A percentile compares a stretch with the other conserved stretches of the same genome.
These are phyloP conservation scores for Phellopilus nigrolimitatus DNA, from an alignment of 1,284 basidiomycete genomes.

Conservation along the genomic window DNA sequence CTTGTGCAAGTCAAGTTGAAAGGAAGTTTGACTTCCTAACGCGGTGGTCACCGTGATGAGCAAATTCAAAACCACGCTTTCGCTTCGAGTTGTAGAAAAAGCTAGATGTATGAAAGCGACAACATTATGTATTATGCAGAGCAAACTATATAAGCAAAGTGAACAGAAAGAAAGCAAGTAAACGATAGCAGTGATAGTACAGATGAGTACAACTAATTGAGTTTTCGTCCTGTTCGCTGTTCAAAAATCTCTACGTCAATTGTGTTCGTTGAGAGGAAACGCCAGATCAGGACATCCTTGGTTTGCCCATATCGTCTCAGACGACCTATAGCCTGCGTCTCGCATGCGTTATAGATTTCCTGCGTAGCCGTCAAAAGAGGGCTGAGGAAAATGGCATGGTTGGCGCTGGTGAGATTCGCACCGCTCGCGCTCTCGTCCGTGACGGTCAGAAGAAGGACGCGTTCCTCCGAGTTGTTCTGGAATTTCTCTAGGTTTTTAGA, in stretches of 20 bases:
- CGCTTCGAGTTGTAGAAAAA: no score
- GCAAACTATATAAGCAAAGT: no score
- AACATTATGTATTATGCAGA: no score
- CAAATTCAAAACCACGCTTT: no score
- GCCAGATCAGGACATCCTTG: conserved; percentile 76
- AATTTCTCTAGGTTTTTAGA: conserved; percentile 81
- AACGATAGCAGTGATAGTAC: neutral
- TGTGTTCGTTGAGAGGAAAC: conserved; percentile 77
- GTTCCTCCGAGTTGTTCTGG: conserved; percentile 70
- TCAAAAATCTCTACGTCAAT: conserved; percentile 82
- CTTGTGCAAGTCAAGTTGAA: no score
- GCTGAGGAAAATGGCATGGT: conserved; percentile 92
- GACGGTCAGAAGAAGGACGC: conserved; percentile 85
- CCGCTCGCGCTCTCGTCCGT: conserved; percentile 94
- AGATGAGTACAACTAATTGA: neutral
- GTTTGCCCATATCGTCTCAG: conserved; percentile 83
- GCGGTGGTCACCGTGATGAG: no score
- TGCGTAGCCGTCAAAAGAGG: conserved; percentile 76
- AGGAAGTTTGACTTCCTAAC: no score
- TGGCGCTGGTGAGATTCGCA: conserved; percentile 88
- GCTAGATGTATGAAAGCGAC: no score
- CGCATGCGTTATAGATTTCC: conserved; percentile 81
- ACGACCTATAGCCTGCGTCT: conserved; percentile 89
- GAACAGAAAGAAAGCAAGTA: neutral
- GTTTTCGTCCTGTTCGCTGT: conserved; percentile 32